Evolutionary conservation across 306 rosid genomes (phyloP), one percentile per base, ranked within the genome.

Genomic region (Mimosa pudica): DNA sequence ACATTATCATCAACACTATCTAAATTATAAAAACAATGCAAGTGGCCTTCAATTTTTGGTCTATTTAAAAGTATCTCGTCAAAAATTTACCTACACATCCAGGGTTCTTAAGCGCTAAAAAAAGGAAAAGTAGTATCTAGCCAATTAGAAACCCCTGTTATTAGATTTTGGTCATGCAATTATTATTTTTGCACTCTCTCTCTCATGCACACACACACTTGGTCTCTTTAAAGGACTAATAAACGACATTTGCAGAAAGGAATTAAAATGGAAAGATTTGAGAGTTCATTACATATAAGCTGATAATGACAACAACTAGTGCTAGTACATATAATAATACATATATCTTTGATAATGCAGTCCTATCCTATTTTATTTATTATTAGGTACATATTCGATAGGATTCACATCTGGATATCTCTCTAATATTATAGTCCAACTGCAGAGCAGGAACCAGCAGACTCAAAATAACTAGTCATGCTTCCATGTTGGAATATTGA

Each of bases 401-500:
- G 36, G 65, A 20, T 60, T 58, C 24, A 20, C 65, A 60, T 54
- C 47, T 78, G 65, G 62, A 38, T 55, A 55, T 54, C 3, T 30
- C n/a, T 54, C 62, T 55, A 18, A 54, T 61, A 46, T 64, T 63
- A 6, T 69, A 6, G 75, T 16, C 49, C 46, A 45, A 13, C 45
- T 38, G 68, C 48, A 80, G 63, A 69, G 52, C 83, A 3, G n/a
- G 13, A 17, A 67, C 32, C 32, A 66, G 3, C 20, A 52, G 48
- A 38, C 2, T 62, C 68, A 62, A 76, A 52, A 16, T 16, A 51
- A 54, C 45, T 3, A 16, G 61, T 73, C 77, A 91, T 55, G 85
- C 84, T 80, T 82, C 85, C 20, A 20, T 62, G 71, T 81, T 81
- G 62, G 94, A 70, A 60, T 63, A 73, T 74, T 80, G 85, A 20